Percentiles rank a stretch among this genome's conserved stretches.
Conservation (phyloP, 2,329 filamentous ascomycete genomes). For the Apiospora hydei region DNA sequence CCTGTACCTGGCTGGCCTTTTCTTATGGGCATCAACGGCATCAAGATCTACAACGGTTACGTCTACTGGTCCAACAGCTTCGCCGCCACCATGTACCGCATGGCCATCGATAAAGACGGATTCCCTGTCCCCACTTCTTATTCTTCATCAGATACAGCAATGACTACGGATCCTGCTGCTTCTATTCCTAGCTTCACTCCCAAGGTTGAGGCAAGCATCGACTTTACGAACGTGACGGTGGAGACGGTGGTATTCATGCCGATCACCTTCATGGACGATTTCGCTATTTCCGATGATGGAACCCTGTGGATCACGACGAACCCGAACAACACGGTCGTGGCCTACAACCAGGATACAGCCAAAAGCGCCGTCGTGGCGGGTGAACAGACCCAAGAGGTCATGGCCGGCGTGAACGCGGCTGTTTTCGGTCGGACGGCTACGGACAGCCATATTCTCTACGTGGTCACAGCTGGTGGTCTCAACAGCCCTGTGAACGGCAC, state of each 20-base stretch:
- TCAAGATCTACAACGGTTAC: constrained; percentile 33
- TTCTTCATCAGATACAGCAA: neutral
- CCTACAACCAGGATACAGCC: neutral
- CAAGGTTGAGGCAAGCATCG: neutral
- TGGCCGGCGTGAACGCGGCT: constrained; percentile 34
- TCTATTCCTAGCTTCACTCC: neutral
- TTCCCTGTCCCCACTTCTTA: too few species aligned
- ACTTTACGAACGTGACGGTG: too few species aligned
- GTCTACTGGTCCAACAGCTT: constrained; percentile 36
- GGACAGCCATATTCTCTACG: constrained; percentile 35
- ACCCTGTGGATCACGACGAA: constrained; percentile 16
- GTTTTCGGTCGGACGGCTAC: constrained; percentile 31
- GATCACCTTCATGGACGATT: constrained; percentile 16
- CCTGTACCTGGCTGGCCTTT: constrained; percentile 27
- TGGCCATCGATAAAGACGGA: constrained; percentile 24
- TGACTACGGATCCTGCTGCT: neutral
- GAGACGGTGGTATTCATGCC: neutral
- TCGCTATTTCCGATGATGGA: neutral
- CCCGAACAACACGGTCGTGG: constrained; percentile 24
- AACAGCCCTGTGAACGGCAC: constrained; percentile 34
- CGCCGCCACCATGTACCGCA: constrained; percentile 27
- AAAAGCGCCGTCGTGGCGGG: constrained; percentile 26
- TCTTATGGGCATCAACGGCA: constrained; percentile 35
- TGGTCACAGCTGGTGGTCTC: constrained; percentile 31
- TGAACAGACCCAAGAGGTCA: constrained; percentile 18